Base-by-base conservation (phyloP, 768 basidiomycete genomes). In the Hericium coralloides region DNA sequence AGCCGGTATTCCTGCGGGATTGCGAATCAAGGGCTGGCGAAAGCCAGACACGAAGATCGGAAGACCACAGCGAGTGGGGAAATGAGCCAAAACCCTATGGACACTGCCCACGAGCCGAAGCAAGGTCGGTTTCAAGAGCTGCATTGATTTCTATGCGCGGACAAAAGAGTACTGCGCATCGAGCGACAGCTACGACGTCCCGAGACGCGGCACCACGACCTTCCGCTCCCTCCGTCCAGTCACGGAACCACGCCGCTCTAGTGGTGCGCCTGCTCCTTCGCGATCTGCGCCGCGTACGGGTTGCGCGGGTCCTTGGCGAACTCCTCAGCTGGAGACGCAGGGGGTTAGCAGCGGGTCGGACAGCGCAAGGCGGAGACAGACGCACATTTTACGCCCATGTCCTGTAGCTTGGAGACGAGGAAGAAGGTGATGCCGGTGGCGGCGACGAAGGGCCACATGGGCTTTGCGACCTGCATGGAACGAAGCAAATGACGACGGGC, bases 361-460 rank as follows among this genome's bases (percentile, higher is more conserved):
- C 25, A 43, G 23, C 26, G 4, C 18, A 14, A 17, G 12, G 22
- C 17, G 7, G n/a, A 15, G 10, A 50, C n/a, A n/a, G 12, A 84
- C 90, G 67, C 69, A 92, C 90, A 84, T 70, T 82, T 76, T 57
- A 92, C 79, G 57, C 74, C 84, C 15, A 75, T 67, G n/a, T 84
- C 80, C 71, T 92, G 89, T 65, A 83, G 74, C 66, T 81, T 82
- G 23, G 74, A 69, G 45, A 92, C 78, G 56, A 85, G 76, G 72
- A 81, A 91, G 64, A 81, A 79, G 15, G 85, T 87, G 58, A 91
- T 66, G 15, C 69, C 65, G 7, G 80, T 79, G 36, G 89, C 84
- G 38, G 78, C 76, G 64, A 89, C 74, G 79, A 92, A 92, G 9
- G 89, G 89, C 80, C 88, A 91, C 72, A 91, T 67, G 38, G 90